Base-by-base conservation (phyloP, 2,329 filamentous ascomycete species). In the Coniochaeta prunicola region DNA sequence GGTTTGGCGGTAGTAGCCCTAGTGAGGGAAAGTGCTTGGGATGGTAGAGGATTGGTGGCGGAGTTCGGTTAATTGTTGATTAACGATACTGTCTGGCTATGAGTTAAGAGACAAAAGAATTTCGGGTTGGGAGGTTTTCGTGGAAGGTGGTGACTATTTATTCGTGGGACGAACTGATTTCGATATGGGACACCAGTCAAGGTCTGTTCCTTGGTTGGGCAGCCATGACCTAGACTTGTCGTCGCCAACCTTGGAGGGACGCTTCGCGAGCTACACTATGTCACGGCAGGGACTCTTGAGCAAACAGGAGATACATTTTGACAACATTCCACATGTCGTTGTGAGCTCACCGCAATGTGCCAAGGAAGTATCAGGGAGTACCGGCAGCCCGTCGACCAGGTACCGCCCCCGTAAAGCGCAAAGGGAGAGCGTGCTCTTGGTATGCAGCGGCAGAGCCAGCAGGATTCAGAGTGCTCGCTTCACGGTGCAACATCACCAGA, bases 1-100 rank as follows among this genome's bases (percentile, higher is more conserved):
- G 55, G 60, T 40, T 69, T 70, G 12, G 9, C 30, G 42, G 19
- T 26, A 13, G 1, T 34, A 31, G n/a, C n/a, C 19, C 24, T n/a
- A 9, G 17, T 12, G 53, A 17, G 53, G 17, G 3, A 15, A 6
- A n/a, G 48, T 53, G 24, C 24, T 6, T 53, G 38, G 42, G 42
- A n/a, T 48, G 24, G 21, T 28, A 8, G 42, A 5, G 9, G 42
- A 48, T 28, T 10, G 6, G 42, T 12, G 12, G 42, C 19, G 19
- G 21, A 19, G 40, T 15, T 9, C 26, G 40, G 45, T 50, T 9
- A n/a, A 13, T 13, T n/a, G 10, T 38, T n/a, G 36, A n/a, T n/a
- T 17, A n/a, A 9, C 36, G 17, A 38, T n/a, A 50, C 12, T 21
- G 19, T 24, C 12, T 50, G 45, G 4, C 13, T 26, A 26, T 28